phyloP scores from a whole-genome alignment of 1,284 basidiomycete species.

The Chondrostereum purpureum region DNA sequence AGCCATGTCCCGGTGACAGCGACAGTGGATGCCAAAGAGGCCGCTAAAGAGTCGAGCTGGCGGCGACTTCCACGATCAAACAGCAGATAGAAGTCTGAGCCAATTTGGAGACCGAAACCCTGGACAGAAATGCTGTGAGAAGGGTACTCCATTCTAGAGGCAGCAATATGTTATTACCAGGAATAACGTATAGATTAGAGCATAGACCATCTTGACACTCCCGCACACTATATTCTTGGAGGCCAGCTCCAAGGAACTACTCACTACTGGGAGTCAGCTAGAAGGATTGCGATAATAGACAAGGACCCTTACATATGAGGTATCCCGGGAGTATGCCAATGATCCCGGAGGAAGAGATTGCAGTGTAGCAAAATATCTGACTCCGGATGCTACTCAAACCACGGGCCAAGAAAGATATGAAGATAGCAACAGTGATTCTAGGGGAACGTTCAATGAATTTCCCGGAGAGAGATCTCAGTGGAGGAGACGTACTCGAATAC shows the following conservation, averaged over 20 bases:
- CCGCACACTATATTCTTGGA: constrained; percentile 86
- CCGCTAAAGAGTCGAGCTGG: constrained; percentile 45
- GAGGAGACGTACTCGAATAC: constrained; percentile 73
- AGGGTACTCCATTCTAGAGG: constrained; percentile 10
- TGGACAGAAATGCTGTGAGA: constrained; percentile 19
- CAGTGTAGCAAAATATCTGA: constrained; percentile 80
- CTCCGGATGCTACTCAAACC: constrained; percentile 70
- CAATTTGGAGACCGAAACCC: constrained; percentile 86
- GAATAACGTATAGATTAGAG: constrained; percentile 85
- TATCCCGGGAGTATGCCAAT: constrained; percentile 81
- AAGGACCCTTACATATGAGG: constrained; percentile 57
- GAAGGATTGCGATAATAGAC: constrained; percentile 12
- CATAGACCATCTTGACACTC: constrained; percentile 87
- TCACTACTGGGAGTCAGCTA: too few species aligned
- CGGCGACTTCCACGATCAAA: constrained; percentile 58
- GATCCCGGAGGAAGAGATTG: constrained; percentile 78
- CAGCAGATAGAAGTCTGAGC: constrained; percentile 79
- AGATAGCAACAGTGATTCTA: constrained; percentile 77
- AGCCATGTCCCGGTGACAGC: constrained; percentile 62
- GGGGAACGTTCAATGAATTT: constrained; percentile 14
- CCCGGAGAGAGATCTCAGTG: background rate
- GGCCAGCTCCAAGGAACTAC: constrained; percentile 80
- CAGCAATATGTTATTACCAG: constrained; percentile 36
- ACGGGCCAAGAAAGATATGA: constrained; percentile 75
- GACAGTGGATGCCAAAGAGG: constrained; percentile 40